These are phyloP conservation scores for Triangularia setosa DNA, from an alignment of 2,329 filamentous ascomycete genomes.

Conservation along the genomic window DNA sequence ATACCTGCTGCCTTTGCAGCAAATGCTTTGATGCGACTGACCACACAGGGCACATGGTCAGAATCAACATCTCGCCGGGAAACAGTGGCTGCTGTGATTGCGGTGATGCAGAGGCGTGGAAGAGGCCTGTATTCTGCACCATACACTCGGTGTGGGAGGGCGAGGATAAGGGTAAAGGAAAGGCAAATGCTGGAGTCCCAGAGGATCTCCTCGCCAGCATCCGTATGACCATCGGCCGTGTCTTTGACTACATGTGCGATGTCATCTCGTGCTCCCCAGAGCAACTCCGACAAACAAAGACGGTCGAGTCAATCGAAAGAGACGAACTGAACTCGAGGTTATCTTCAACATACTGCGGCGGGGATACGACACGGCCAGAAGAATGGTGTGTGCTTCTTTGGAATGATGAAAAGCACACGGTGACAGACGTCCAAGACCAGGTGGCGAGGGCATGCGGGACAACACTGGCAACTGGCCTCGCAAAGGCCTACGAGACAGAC, in stretches of 20 bases:
- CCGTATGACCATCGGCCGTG: conserved; percentile 77
- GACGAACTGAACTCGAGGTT: conserved; percentile 81
- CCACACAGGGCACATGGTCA: conserved; percentile 88
- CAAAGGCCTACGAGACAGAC: conserved; percentile 83
- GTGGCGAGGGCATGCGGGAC: conserved; percentile 84
- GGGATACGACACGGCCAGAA: conserved; percentile 60
- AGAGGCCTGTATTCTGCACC: conserved; percentile 79
- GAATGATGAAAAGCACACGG: conserved; percentile 99
- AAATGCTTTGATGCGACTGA: conserved; percentile 94
- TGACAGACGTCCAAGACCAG: conserved; percentile 84
- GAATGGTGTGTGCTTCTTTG: conserved; percentile 86
- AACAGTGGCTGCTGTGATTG: conserved; percentile 98
- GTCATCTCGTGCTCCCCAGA: conserved; percentile 97
- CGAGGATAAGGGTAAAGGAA: conserved; percentile 58
- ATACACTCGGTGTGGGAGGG: conserved; percentile 73
- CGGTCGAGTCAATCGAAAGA: conserved; percentile 70
- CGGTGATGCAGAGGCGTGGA: conserved; percentile 93
- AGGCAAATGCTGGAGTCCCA: conserved; percentile 58
- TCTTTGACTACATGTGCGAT: conserved; percentile 93
- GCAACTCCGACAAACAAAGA: conserved; percentile 83
- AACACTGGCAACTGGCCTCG: conserved; percentile 62
- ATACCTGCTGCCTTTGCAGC: conserved; percentile 92
- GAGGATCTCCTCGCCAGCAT: conserved; percentile 73
- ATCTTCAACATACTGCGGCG: conserved; percentile 68
- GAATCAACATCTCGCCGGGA: conserved; percentile 80